Conservation (phyloP, 305 asterid species). For the Euphrasia arctica region DNA sequence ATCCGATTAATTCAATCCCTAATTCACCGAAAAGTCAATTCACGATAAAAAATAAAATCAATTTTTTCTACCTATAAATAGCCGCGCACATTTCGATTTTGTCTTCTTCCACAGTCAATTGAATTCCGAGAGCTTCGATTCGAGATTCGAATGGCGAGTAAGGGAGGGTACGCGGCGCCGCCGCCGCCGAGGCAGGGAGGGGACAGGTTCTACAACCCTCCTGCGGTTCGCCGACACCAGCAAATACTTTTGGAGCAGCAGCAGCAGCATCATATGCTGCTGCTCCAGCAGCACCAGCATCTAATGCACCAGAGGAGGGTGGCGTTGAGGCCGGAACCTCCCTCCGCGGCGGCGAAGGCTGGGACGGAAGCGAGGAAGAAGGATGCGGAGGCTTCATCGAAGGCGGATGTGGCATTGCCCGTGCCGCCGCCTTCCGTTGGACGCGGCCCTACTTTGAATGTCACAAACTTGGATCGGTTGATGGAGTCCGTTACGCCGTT, state of each 20-base stretch:
- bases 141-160: constrained; percentile 46
- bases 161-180: constrained; percentile 56
- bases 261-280: constrained; percentile 34
- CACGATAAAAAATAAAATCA: no score
- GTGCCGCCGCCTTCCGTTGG: constrained; percentile 37
- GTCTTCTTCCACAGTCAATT: constrained; percentile 17
- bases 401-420: constrained; percentile 39
- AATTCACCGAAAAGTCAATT: constrained; percentile 26
- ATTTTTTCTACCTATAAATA: constrained; percentile 21
- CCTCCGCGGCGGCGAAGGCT: constrained; percentile 24
- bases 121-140: constrained; percentile 9
- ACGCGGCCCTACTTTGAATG: constrained; percentile 27
- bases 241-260: constrained; percentile 40
- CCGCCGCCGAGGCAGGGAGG: constrained; percentile 47
- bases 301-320: constrained; percentile 29
- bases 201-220: constrained; percentile 59
- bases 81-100: constrained; percentile 23
- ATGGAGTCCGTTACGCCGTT: constrained; percentile 63
- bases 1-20: constrained; percentile 21
- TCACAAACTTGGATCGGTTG: constrained; percentile 66
- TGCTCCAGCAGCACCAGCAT: constrained; percentile 25
- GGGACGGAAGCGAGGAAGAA: constrained; percentile 29
- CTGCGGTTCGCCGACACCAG: constrained; percentile 53
- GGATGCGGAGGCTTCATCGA: constrained; percentile 37
- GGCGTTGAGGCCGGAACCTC: constrained; percentile 32